phyloP scores from a whole-genome alignment of 176 grass and related monocot genomes.

The Musa schizocarpa region DNA sequence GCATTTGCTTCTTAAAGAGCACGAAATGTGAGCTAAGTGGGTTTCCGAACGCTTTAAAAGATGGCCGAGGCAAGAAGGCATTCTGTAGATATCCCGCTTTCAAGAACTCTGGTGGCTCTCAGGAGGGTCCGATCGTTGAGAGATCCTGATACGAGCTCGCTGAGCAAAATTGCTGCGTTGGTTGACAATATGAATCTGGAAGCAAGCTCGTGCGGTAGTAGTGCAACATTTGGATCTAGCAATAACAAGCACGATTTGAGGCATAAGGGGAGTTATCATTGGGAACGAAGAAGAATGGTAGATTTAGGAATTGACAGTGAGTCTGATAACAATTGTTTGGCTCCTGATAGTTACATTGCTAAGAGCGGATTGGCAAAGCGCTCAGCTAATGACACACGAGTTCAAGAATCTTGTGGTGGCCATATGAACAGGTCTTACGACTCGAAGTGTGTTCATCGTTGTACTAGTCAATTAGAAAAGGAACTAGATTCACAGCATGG shows the following conservation, averaged over 20 bases:
- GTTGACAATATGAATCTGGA: slow-evolving; percentile 63
- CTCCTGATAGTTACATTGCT: neutral
- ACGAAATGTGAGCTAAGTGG: neutral
- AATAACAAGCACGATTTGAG: slow-evolving; percentile 56
- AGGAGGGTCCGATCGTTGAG: slow-evolving; percentile 85
- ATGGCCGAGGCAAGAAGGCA: slow-evolving; percentile 78
- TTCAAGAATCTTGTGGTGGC: neutral
- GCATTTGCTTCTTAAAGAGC: neutral
- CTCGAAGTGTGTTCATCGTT: no score
- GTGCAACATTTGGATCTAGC: slow-evolving; percentile 28
- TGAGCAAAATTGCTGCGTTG: slow-evolving; percentile 55
- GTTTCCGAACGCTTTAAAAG: slow-evolving; percentile 2
- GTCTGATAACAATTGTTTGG: neutral
- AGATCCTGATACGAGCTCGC: slow-evolving; percentile 90
- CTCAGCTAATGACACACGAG: neutral
- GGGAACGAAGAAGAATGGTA: slow-evolving; percentile 45
- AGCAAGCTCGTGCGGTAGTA: slow-evolving; percentile 32
- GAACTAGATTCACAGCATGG: neutral
- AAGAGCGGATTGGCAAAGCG: neutral
- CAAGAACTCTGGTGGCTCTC: slow-evolving; percentile 61
- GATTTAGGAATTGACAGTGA: slow-evolving; percentile 23
- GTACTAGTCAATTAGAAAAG: neutral
- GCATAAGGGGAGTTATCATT: slow-evolving; percentile 37
- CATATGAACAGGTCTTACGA: neutral
- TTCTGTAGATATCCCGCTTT: slow-evolving; percentile 86